Evolutionary conservation across 495 filamentous ascomycete species (phyloP), one percentile per base, ranked within the genome.

Genomic region (Parmelia sp.): DNA sequence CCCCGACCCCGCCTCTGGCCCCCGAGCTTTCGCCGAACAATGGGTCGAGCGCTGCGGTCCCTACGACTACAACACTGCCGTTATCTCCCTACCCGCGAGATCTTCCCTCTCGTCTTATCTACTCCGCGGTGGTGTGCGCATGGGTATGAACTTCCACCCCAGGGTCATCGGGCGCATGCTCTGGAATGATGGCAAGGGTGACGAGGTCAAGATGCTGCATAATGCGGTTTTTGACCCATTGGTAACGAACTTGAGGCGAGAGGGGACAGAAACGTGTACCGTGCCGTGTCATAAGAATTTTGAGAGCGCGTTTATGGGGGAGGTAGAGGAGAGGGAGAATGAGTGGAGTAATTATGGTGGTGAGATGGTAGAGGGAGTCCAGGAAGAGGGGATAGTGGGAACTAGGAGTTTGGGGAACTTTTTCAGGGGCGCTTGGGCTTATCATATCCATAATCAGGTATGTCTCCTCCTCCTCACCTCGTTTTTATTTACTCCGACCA

Each of bases 381-480:
- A 47, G 12, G 64, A 63, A 14, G 63, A 56, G 12, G 40, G 63
- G 23, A 49, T 62, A 62, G 74, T 78, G 17, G 84, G 78, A 44
- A 84, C 84, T 64, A 77, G 82, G 25, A 83, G 79, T 2, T 57
- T 84, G 65, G 75, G 79, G 69, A 79, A 83, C 65, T 84, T 84
- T 70, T 84, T 84, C 70, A 71, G 78, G 6, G 82, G 82, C 0
- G 79, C 80, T 8, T 84, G 77, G 77, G 83, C 77, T 37, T 84
- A 84, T 71, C 82, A 84, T 71, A 77, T 84, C 62, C 82, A 84
- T 65, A 84, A 83, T 65, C 82, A 83, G 76, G 81, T 83, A 69
- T 67, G 76, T 72, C 61, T 62, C 51, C 25, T 21, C 33, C 21
- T 37, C 33, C 25, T 19, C 21, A 39, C 39, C n/a, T 3, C 21